A percentile compares a stretch with the other conserved stretches of the same genome.
Conservation (phyloP, 495 filamentous ascomycete genomes). For the Daldinia loculata region DNA sequence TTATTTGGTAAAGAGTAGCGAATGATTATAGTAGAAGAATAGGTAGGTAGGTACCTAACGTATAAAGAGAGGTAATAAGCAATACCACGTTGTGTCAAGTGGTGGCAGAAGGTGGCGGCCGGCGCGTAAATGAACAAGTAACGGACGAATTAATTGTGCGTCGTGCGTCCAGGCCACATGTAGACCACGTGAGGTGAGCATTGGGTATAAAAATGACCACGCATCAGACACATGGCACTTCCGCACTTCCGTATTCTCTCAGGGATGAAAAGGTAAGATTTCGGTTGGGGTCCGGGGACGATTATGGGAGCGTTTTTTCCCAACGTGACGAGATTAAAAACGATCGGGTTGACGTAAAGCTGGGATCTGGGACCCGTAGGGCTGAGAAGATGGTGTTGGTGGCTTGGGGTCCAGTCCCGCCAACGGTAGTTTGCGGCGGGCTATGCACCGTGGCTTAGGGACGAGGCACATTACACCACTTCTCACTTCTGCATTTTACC, state of each 20-base stretch:
- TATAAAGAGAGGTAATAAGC: no score
- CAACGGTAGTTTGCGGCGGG: slow-evolving; percentile 12
- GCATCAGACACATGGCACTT: slow-evolving; percentile 17
- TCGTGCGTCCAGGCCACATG: slow-evolving; percentile 6
- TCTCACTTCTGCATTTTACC: neutral
- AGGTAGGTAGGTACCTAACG: no score
- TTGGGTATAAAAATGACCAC: slow-evolving; percentile 3
- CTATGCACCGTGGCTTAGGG: slow-evolving; percentile 9
- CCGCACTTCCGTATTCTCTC: slow-evolving; percentile 6
- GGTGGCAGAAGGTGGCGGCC: slow-evolving; percentile 10
- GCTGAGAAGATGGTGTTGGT: slow-evolving; percentile 26
- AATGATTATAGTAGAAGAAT: no score
- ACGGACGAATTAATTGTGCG: neutral
- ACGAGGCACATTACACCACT: slow-evolving; percentile 1
- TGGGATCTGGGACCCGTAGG: slow-evolving; percentile 25
- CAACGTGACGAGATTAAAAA: slow-evolving; percentile 8
- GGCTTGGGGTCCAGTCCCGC: slow-evolving; percentile 15
- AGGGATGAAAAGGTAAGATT: neutral
- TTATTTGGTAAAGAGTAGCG: neutral
- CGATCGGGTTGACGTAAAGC: slow-evolving; percentile 5
- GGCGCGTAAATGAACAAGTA: slow-evolving; percentile 12
- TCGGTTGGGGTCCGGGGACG: slow-evolving; percentile 1
- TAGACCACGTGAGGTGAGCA: slow-evolving; percentile 32
- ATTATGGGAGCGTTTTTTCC: neutral
- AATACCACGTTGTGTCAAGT: neutral